Percentiles rank a stretch among this genome's conserved stretches.
Conservation (phyloP, 352 stramenopile species). For the Globisporangium heterothallicum region DNA sequence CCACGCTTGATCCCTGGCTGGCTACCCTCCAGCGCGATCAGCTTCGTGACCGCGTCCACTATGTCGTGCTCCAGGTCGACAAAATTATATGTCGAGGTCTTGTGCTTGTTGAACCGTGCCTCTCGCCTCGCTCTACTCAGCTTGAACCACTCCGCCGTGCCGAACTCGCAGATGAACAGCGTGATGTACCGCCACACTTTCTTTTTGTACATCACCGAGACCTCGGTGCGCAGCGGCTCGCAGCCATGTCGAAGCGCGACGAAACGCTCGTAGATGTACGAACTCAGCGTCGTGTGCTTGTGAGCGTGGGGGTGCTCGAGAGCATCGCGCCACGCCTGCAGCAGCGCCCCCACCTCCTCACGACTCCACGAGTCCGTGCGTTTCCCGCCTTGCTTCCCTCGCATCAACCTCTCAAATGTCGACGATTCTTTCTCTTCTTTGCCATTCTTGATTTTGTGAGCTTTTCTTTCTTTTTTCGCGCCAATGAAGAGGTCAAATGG, state of each 20-base stretch:
- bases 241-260: neutral
- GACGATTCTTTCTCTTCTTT: neutral
- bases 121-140: neutral
- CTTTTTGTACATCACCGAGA: neutral
- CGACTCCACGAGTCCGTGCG: neutral
- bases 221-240: neutral
- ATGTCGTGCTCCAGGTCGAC: neutral
- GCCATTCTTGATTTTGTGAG: neutral
- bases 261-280: neutral
- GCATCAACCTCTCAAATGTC: too few relatives aligned
- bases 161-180: neutral
- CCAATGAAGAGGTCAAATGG: too few relatives aligned
- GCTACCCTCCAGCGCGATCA: neutral
- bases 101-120: neutral
- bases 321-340: neutral
- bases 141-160: neutral
- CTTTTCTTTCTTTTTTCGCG: too few relatives aligned
- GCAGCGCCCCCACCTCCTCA: neutral
- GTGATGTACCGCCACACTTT: neutral
- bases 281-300: neutral
- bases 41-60: neutral
- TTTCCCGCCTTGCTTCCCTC: neutral
- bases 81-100: neutral
- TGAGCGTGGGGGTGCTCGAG: neutral
- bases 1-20: neutral